Base-by-base conservation (phyloP, 2,329 filamentous ascomycete genomes). In the Calonectria pseudoturangicola region DNA sequence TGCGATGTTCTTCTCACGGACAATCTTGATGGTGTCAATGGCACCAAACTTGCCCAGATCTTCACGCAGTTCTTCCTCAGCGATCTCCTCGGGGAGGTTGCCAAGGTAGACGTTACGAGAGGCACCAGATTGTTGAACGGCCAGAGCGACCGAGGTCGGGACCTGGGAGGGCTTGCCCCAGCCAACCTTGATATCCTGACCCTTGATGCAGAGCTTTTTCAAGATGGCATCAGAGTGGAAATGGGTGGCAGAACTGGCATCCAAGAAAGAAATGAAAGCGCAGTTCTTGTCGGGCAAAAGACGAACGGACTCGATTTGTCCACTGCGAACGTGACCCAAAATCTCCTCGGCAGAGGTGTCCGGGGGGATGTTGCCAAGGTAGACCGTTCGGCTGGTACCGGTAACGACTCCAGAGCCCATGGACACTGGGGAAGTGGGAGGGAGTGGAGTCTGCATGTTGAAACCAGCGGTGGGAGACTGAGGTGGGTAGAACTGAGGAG, bases 181-280 rank as follows among this genome's bases (percentile, higher is more conserved):
- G 75, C 97, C 97, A 80, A 99, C 96, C 89, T 99, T 99, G 88
- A 99, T 98, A 84, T 99, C 97, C 88, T 98, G 97, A 30, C 96
- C 96, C 86, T 98, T 96, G 88, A 99, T 98, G 80, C 96, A 96
- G 83, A 99, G 92, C 90, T 98, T 99, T 90, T 99, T 99, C 90
- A 99, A 91, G 86, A 99, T 99, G 79, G 97, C 97, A 89, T 99
- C 97, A 25, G 97, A 99, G 88, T 99, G 97, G 87, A 99, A 99
- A 84, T 99, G 97, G 27, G 96, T 98, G 70, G 97, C 97, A 36
- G 97, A 98, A 87, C 96, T 98, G 80, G 96, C 95, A 82, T 99
- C 97, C 77, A 99, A 89, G 88, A 99, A 99, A 9, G 97, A 99
- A 83, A 99, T 98, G 89, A 99, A 99, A 71, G 97, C 97, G 83